phyloP scores from a whole-genome alignment of 129 eudicot genomes.

The Scalesia atractyloides region DNA sequence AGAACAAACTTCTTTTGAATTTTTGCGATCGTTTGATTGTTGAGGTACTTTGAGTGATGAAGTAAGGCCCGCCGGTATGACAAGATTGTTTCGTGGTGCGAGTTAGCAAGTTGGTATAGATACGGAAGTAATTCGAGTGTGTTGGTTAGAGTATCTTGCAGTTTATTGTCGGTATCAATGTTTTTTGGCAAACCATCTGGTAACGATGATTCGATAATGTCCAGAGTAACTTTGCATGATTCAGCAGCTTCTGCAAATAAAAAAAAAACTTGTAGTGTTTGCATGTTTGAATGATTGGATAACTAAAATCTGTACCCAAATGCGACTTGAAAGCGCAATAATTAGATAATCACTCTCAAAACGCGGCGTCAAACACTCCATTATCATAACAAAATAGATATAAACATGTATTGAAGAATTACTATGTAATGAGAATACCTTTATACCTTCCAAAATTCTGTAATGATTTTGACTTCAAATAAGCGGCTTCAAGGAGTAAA shows the following conservation, averaged over 20 bases:
- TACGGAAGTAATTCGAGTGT: conserved; percentile 87
- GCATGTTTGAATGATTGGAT: too few relatives aligned
- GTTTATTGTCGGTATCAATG: conserved; percentile 70
- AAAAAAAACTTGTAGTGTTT: not conserved
- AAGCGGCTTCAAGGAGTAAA: conserved; percentile 80
- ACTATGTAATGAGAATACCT: conserved; percentile 46
- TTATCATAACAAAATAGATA: too few relatives aligned
- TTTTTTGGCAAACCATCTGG: conserved; percentile 86
- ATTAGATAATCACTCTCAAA: too few relatives aligned
- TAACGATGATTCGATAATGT: conserved; percentile 80
- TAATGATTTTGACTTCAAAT: conserved; percentile 80
- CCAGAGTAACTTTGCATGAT: conserved; percentile 84
- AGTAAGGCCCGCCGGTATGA: conserved; percentile 70
- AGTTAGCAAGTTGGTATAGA: conserved; percentile 68
- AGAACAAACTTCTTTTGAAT: conserved; percentile 83
- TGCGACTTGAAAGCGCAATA: too few relatives aligned
- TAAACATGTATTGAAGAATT: not conserved
- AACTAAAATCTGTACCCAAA: too few relatives aligned
- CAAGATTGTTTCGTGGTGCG: conserved; percentile 64
- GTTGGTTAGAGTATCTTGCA: conserved; percentile 76
- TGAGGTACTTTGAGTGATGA: conserved; percentile 59
- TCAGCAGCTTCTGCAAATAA: conserved; percentile 87
- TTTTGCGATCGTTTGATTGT: conserved; percentile 51
- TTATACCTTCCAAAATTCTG: conserved; percentile 74
- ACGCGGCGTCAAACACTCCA: too few relatives aligned